Evolutionary conservation across 805 yeast species (phyloP), one percentile per base, ranked within the genome.

Genomic region (Saccharomycopsis sp.): DNA sequence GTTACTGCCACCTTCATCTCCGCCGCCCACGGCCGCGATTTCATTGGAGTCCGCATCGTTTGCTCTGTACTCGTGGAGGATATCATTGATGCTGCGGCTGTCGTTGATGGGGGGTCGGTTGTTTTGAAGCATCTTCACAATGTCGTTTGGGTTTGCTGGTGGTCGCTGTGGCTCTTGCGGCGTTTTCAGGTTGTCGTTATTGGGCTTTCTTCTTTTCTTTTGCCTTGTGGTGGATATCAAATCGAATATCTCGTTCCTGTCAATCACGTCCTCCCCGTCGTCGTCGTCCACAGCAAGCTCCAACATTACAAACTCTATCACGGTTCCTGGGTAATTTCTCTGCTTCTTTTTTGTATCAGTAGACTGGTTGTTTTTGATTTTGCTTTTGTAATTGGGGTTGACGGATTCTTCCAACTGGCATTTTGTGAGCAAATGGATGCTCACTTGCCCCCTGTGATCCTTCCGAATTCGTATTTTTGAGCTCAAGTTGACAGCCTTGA

Each of bases 381-480:
- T 34, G 22, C 19, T 33, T 17, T 9, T 9, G 2, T 15, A 5
- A 15, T 19, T 34, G n/a, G 41, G 30, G 3, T 37, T 31, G 18
- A 38, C 19, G n/a, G 13, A 31, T 18, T 19, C 34, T 15, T 19
- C 26, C 5, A 32, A 29, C 30, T 36, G 32, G 17, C 21, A 21
- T 4, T 36, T 35, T 3, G 73, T 66, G 43, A 71, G 53, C 22
- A 71, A 57, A 48, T 70, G 73, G 1, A 72, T 55, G 48, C 67
- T 67, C 41, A 73, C 50, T 2, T 67, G 43, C 2, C 80, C 80
- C 42, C 61, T 59, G 15, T 55, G 51, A 55, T 77, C 85, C 56
- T 70, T 69, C 39, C 80, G 60, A 6, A 79, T 58, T 43, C 76
- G 63, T 15, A 77, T 71, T 38, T 70, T 64, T 33, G 69, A 67